Conservation (phyloP, 2,329 filamentous ascomycete genomes). For the Stemphylium lycopersici region DNA sequence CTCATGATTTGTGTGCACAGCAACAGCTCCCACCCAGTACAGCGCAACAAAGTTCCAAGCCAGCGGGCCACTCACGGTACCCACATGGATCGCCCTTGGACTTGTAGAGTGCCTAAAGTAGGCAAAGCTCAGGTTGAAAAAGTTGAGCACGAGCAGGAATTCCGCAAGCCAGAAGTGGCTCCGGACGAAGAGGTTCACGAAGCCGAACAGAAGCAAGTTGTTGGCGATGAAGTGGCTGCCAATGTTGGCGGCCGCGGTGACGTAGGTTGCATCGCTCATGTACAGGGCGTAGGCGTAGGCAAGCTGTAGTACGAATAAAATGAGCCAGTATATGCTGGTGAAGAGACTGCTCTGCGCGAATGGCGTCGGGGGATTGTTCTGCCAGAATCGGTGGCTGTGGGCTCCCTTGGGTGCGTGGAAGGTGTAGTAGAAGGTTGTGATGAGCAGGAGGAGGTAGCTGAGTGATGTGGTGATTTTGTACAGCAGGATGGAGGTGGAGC, state of each 20-base stretch:
- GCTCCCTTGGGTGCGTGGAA: slow-evolving; percentile 68
- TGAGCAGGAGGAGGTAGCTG: slow-evolving; percentile 75
- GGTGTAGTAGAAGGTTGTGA: slow-evolving; percentile 77
- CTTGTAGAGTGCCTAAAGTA: slow-evolving; percentile 81
- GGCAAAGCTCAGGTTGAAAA: slow-evolving; percentile 76
- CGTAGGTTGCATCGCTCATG: slow-evolving; percentile 65
- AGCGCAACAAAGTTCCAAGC: slow-evolving; percentile 86
- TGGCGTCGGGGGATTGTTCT: slow-evolving; percentile 73
- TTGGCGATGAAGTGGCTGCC: slow-evolving; percentile 84
- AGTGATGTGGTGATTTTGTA: slow-evolving; percentile 79
- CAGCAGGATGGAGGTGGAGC: slow-evolving; percentile 64
- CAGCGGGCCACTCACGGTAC: slow-evolving; percentile 76
- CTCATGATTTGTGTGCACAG: slow-evolving; percentile 69
- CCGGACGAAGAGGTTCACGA: slow-evolving; percentile 82
- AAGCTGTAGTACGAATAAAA: slow-evolving; percentile 76
- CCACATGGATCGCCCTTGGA: slow-evolving; percentile 75
- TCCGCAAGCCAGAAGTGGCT: slow-evolving; percentile 77
- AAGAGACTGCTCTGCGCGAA: slow-evolving; percentile 74
- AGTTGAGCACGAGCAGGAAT: slow-evolving; percentile 77
- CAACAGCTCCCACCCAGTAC: slow-evolving; percentile 88
- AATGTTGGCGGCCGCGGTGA: slow-evolving; percentile 75
- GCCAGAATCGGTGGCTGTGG: slow-evolving; percentile 69
- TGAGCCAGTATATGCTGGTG: slow-evolving; percentile 76
- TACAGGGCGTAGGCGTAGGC: slow-evolving; percentile 80
- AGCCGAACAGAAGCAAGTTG: slow-evolving; percentile 82